Percentiles rank a stretch among this genome's conserved stretches.
These are phyloP conservation scores for Nyssa sinensis DNA, from an alignment of 148 eudicot species.

Conservation along the genomic window DNA sequence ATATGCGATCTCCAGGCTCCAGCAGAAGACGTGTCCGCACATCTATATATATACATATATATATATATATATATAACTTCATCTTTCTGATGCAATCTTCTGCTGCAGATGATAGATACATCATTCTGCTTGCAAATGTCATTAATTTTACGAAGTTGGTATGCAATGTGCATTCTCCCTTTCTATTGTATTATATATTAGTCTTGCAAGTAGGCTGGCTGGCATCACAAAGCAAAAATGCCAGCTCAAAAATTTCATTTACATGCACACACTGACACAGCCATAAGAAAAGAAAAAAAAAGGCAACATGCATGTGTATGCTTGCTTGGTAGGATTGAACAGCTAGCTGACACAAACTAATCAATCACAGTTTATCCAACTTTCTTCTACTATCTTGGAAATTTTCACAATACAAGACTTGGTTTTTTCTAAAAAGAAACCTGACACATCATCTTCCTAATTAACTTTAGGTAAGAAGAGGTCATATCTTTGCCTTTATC, in stretches of 20 bases:
- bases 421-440: neutral
- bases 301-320: neutral
- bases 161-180: neutral
- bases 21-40: too few species aligned
- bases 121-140: neutral
- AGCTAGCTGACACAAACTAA: too few species aligned
- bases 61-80: neutral
- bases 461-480: neutral
- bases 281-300: neutral
- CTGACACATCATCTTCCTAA: neutral
- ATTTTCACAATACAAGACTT: neutral
- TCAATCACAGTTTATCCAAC: too few species aligned
- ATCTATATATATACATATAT: too few species aligned
- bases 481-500: neutral
- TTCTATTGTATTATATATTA: too few species aligned
- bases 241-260: slow-evolving; percentile 1
- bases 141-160: too few species aligned
- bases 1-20: neutral
- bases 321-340: neutral
- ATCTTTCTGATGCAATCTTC: neutral
- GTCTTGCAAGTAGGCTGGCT: neutral
- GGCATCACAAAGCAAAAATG: slow-evolving; percentile 1
- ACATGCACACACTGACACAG: neutral
- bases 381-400: neutral
- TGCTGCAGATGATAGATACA: too few species aligned